Evolutionary conservation across 1,284 basidiomycete genomes (phyloP).

Genomic region (Sutorius eximius): DNA sequence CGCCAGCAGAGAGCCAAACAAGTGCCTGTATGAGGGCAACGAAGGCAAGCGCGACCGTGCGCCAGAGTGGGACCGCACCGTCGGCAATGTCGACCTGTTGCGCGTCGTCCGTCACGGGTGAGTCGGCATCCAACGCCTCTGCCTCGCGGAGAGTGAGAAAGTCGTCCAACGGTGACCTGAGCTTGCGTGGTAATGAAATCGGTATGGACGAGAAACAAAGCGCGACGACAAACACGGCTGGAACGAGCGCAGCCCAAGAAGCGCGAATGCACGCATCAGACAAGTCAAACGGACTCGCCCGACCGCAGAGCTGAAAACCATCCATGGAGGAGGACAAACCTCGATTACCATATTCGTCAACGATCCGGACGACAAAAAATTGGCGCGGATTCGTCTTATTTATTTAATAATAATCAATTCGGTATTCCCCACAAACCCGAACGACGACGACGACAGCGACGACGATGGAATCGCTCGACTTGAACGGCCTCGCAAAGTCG

Average conservation of each 20-base stretch:
- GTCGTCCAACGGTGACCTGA: slow-evolving; percentile 33
- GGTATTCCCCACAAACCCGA: background rate
- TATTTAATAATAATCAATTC: background rate
- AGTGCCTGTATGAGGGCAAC: slow-evolving; percentile 44
- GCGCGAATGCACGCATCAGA: slow-evolving; percentile 52
- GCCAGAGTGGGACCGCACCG: slow-evolving; percentile 49
- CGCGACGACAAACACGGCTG: slow-evolving; percentile 47
- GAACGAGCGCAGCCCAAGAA: slow-evolving; percentile 56
- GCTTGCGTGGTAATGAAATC: slow-evolving; percentile 32
- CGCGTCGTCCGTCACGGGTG: background rate
- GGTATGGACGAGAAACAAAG: slow-evolving; percentile 43
- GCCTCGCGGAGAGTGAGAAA: slow-evolving; percentile 51
- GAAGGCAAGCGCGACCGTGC: slow-evolving; percentile 50
- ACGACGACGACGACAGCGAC: slow-evolving; percentile 16
- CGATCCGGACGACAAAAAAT: slow-evolving; percentile 2
- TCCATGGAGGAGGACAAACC: slow-evolving; percentile 3
- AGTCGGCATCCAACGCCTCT: slow-evolving; percentile 37
- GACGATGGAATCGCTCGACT: slow-evolving; percentile 66
- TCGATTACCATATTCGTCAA: background rate
- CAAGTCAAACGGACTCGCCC: slow-evolving; percentile 44
- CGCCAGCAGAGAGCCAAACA: slow-evolving; percentile 44
- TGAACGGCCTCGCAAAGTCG: slow-evolving; percentile 72
- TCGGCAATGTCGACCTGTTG: background rate
- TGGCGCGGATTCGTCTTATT: slow-evolving; percentile 12
- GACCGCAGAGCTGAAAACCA: slow-evolving; percentile 28